Percentiles rank a stretch among this genome's conserved stretches.
Evolutionary conservation across 2,329 filamentous ascomycete genomes (phyloP).

Genomic region (Pseudogymnoascus sp.): DNA sequence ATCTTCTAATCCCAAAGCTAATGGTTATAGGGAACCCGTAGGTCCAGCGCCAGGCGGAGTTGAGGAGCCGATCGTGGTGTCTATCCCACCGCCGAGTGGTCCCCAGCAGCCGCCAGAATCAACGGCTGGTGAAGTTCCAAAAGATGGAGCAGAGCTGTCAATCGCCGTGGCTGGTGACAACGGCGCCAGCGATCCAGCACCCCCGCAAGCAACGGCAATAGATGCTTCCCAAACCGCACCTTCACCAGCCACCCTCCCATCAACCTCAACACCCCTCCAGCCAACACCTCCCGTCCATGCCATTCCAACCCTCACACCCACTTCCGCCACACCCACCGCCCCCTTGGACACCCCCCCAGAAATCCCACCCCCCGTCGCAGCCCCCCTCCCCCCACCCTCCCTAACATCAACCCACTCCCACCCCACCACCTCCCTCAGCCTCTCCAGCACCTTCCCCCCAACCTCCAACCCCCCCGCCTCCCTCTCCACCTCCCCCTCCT

Average conservation of each 20-base stretch:
- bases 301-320: not conserved
- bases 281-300: not conserved
- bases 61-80: not conserved
- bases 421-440: constrained; percentile 3
- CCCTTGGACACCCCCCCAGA: not conserved
- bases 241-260: not conserved
- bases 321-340: not conserved
- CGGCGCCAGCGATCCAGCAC: not conserved
- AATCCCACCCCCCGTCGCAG: not conserved
- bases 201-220: not conserved
- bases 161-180: not conserved
- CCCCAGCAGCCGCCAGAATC: not conserved
- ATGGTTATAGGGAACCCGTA: not conserved
- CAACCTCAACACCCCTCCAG: not conserved
- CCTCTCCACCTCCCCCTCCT: constrained; percentile 16
- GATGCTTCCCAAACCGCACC: not conserved
- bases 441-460: constrained; percentile 8
- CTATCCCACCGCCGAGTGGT: not conserved
- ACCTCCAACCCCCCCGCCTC: constrained; percentile 8
- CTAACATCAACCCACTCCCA: constrained; percentile 2
- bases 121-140: not conserved
- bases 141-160: not conserved
- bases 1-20: not conserved
- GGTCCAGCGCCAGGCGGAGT: not conserved
- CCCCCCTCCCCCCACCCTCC: not conserved